Base-by-base conservation (phyloP, 306 rosid genomes). In the Malus orientalis region DNA sequence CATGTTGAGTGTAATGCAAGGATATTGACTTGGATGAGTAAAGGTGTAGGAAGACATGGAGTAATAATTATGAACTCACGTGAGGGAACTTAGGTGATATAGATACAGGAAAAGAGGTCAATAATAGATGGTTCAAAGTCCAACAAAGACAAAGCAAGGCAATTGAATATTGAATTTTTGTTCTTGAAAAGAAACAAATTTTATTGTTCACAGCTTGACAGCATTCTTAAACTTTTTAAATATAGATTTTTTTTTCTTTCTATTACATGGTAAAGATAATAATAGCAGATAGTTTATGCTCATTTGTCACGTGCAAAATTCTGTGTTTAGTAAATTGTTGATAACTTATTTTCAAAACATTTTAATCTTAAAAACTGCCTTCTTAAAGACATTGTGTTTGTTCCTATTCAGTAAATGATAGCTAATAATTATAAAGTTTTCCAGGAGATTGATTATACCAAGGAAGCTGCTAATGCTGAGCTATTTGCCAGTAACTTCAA, bases 391-490 rank as follows among this genome's bases (percentile, higher is more conserved):
- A 25, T 14, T 73, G 20, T 36, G 20, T 22, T 45, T 53, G 15
- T 16, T 62, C 19, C 10, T 66, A 67, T 73, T 40, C 44, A 1
- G 55, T 15, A 42, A n/a, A 71, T 49, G 55, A 10, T 23, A 59
- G 58, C 65, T 74, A 59, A 74, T 42, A 27, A 58, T n/a, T 30
- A 11, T 19, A 23, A 69, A 61, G 12, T 20, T 76, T 77, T 85
- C 86, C 98, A 95, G 99, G 99, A 95, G 88, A 95, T 95, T 81
- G 99, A 95, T 86, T 95, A 95, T 88, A 95, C 96, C 84, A 92
- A 89, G 93, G 99, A 95, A 88, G 99, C 96, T 59, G 92, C 90
- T 42, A 95, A 95, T 81, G 92, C 99, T 45, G 99, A 92, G 79
- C 83, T 78, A 66, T 95, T 95, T 86, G 91, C 97, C 7, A 95